phyloP scores from a whole-genome alignment of 2,329 filamentous ascomycete genomes.

The Alternaria novae-zelandiae region DNA sequence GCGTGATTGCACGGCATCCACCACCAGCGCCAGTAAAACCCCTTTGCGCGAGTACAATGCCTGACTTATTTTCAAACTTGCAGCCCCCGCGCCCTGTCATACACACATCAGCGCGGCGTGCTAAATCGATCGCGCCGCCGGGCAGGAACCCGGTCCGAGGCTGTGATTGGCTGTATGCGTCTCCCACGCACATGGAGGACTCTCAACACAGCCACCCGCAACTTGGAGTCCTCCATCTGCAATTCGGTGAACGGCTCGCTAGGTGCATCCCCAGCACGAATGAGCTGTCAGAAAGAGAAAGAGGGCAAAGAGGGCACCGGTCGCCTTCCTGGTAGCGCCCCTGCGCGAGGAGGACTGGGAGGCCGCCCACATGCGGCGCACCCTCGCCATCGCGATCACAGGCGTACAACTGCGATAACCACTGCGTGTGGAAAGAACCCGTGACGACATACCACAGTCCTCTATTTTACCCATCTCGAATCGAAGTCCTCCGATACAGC shows the following conservation, averaged over 20 bases:
- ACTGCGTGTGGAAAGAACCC: background rate
- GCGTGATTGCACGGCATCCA: background rate
- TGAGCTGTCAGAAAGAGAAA: background rate
- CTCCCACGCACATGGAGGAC: slow-evolving; percentile 8
- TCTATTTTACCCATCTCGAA: background rate
- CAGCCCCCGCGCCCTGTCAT: background rate
- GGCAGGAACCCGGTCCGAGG: background rate
- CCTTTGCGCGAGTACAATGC: background rate
- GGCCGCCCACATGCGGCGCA: slow-evolving; percentile 11
- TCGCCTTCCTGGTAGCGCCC: slow-evolving; percentile 7
- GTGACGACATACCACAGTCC: background rate
- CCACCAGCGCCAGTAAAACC: background rate
- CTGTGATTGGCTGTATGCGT: slow-evolving; percentile 5
- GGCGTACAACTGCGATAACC: slow-evolving; percentile 1
- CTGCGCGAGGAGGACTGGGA: background rate
- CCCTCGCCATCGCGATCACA: background rate
- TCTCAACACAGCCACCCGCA: slow-evolving; percentile 9
- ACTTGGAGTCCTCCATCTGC: slow-evolving; percentile 8
- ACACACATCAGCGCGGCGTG: slow-evolving; percentile 4
- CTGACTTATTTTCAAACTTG: background rate
- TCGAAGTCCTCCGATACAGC: background rate
- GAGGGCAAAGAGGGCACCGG: slow-evolving; percentile 2
- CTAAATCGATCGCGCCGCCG: slow-evolving; percentile 1
- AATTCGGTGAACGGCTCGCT: slow-evolving; percentile 2
- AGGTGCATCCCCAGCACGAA: slow-evolving; percentile 4